These are phyloP conservation scores for Sporothrix inflata DNA, from an alignment of 2,329 filamentous ascomycete genomes.

Conservation along the genomic window DNA sequence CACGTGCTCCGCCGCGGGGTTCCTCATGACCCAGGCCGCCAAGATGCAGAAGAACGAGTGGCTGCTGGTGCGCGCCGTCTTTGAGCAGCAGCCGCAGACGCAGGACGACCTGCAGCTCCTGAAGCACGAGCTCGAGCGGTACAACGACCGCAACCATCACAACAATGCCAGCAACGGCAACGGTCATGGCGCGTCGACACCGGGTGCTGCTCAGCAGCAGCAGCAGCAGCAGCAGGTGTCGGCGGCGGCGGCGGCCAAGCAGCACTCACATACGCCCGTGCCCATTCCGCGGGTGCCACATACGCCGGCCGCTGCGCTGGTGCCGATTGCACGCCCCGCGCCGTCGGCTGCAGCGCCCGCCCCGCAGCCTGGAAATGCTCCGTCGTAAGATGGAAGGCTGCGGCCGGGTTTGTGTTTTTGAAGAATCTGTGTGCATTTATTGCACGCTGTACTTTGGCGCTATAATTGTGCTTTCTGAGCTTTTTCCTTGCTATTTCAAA, in stretches of 20 bases:
- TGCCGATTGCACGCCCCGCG: conserved; percentile 1
- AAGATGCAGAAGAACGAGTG: conserved; percentile 73
- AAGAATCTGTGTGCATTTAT: not conserved
- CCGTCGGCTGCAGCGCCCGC: not conserved
- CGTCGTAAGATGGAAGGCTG: not conserved
- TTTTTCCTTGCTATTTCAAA: not conserved
- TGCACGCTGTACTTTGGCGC: too few relatives aligned
- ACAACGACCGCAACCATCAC: conserved; percentile 29
- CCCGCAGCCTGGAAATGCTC: not conserved
- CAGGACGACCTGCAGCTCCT: conserved; percentile 64
- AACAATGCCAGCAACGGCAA: conserved; percentile 13
- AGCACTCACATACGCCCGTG: conserved; percentile 35
- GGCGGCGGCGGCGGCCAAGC: conserved; percentile 17
- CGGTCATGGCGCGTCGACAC: not conserved
- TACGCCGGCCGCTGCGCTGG: conserved; percentile 3
- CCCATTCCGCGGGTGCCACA: conserved; percentile 36
- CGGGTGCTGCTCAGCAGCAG: not conserved
- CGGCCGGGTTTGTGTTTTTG: not conserved
- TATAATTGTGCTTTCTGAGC: not conserved
- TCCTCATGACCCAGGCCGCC: conserved; percentile 69
- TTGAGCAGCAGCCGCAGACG: conserved; percentile 67
- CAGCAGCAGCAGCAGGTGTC: not conserved
- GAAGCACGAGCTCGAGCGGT: conserved; percentile 57
- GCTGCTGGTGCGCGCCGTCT: conserved; percentile 70
- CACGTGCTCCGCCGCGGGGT: conserved; percentile 66